A percentile compares a stretch with the other conserved stretches of the same genome.
Evolutionary conservation across 2,329 filamentous ascomycete genomes (phyloP).

Genomic region (Moelleriella libera): DNA sequence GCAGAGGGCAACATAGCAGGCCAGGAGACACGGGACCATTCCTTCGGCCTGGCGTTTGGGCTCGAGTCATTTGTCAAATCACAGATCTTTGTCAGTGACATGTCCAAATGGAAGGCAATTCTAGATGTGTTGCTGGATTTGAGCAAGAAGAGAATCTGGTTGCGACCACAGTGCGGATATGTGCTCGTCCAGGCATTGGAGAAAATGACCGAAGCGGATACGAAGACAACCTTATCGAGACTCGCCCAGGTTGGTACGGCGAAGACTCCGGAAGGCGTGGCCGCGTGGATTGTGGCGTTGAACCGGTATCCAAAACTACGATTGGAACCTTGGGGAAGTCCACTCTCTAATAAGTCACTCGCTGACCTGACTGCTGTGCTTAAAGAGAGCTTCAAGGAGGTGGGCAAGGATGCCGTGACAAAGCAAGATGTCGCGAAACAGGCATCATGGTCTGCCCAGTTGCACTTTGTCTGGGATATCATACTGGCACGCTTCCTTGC

Average conservation of each 20-base stretch:
- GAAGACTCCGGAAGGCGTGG: conserved; percentile 77
- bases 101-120: conserved; percentile 50
- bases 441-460: conserved; percentile 63
- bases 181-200: conserved; percentile 61
- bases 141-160: conserved; percentile 72
- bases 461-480: conserved; percentile 80
- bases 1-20: conserved; percentile 37
- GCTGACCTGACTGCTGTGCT: conserved; percentile 59
- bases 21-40: conserved; percentile 75
- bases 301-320: conserved; percentile 49
- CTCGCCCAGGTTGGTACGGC: conserved; percentile 52
- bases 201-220: conserved; percentile 43
- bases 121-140: conserved; percentile 61
- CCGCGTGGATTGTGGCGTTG: conserved; percentile 66
- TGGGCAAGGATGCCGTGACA: conserved; percentile 28
- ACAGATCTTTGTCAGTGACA: conserved; percentile 49
- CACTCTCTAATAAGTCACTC: conserved; percentile 55
- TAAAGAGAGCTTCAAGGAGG: conserved; percentile 54
- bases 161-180: conserved; percentile 77
- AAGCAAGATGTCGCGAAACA: conserved; percentile 38
- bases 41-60: conserved; percentile 77
- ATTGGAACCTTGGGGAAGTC: conserved; percentile 64
- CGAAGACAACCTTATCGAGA: conserved; percentile 46
- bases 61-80: conserved; percentile 77
- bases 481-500: conserved; percentile 45